Evolutionary conservation across 495 filamentous ascomycete genomes (phyloP), one percentile per base, ranked within the genome.

Genomic region (Penicillium diatomitis): DNA sequence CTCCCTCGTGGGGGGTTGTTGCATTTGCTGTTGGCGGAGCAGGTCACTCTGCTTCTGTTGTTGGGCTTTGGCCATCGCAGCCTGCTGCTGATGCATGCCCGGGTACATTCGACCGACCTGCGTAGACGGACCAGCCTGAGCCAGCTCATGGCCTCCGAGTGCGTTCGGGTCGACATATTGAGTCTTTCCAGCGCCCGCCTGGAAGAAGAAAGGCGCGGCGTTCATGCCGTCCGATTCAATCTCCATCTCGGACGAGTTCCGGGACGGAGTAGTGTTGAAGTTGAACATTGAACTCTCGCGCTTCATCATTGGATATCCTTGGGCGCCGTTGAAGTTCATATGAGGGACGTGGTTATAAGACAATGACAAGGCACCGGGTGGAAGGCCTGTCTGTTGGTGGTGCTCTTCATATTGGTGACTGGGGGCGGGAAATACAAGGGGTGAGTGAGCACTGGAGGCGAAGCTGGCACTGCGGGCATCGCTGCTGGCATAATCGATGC

Each of bases 331-430:
- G 54, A 75, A 80, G 44, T 77, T 70, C 49, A 81, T 75, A 5
- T 63, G 53, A 53, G 70, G 76, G 50, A 66, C 70, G 46, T 82
- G 73, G 61, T 81, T 85, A 57, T 86, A 77, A 32, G 82, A 81
- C 57, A 86, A 69, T 2, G 85, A 80, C 51, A 92, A 61, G 29
- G 85, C 88, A 38, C 87, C 87, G 1, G 85, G 81, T 0, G 90
- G 86, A 31, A 95, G 76, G 47, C 88, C 88, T 3, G 90, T 92
- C 67, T 95, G 89, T 60, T 98, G 91, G 66, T 85, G 84, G 68
- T 95, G 88, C 39, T 83, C 80, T 52, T 90, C 84, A 69, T 98
- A 98, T 60, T 90, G 85, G 71, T 96, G 88, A 60, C 88, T 95
- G 6, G 91, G 90, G 12, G 77, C 88, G 38, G 82, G 78, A 56